Evolutionary conservation across 2,329 filamentous ascomycete genomes (phyloP).

Genomic region (Nemania serpens): DNA sequence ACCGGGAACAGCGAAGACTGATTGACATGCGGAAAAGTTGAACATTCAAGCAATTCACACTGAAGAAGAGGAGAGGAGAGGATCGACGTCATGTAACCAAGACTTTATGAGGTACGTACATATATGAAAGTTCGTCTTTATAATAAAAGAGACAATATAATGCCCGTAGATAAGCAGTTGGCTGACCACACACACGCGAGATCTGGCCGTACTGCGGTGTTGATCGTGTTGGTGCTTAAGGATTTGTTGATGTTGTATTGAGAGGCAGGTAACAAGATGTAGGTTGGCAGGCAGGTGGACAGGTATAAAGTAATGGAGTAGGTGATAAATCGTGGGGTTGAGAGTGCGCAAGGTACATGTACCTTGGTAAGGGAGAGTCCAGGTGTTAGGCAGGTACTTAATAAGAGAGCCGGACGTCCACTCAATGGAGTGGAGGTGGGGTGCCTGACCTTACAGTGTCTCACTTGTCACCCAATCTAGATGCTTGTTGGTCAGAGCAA

Average conservation of each 20-base stretch:
- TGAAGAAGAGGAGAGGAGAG: not conserved
- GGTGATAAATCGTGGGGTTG: constrained; percentile 33
- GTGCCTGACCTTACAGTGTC: not conserved
- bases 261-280: not conserved
- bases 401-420: too few species aligned
- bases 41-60: too few species aligned
- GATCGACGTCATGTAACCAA: constrained; percentile 20
- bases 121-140: not conserved
- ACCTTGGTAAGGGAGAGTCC: not conserved
- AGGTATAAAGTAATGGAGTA: not conserved
- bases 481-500: constrained; percentile 1
- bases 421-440: not conserved
- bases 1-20: too few species aligned
- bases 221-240: not conserved
- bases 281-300: constrained; percentile 5
- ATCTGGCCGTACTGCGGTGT: not conserved
- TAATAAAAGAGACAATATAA: not conserved
- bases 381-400: too few species aligned
- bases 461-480: not conserved
- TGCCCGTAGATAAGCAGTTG: not conserved
- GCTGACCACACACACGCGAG: not conserved
- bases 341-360: not conserved
- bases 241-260: constrained; percentile 3
- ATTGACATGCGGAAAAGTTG: too few species aligned
- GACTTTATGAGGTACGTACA: not conserved